phyloP scores from a whole-genome alignment of 805 yeast species.

The Candida oleophila region DNA sequence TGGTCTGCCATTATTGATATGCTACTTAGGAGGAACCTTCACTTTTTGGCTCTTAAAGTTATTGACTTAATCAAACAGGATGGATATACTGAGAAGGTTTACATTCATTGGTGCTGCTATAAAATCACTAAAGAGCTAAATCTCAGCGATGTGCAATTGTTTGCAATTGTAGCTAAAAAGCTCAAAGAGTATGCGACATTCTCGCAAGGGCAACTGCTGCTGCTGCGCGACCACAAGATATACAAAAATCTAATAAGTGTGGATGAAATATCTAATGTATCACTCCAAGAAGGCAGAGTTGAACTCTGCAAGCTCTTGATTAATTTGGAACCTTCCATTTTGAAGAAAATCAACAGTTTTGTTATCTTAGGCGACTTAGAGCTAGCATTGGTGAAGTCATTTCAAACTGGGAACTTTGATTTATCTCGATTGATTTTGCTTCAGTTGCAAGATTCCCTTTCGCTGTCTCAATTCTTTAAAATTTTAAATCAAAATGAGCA shows the following conservation, averaged over 20 bases:
- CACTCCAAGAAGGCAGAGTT: slow-evolving; percentile 79
- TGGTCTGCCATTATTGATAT: slow-evolving; percentile 54
- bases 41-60: slow-evolving; percentile 62
- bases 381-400: slow-evolving; percentile 65
- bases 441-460: slow-evolving; percentile 51
- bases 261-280: slow-evolving; percentile 58
- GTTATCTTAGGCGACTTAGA: slow-evolving; percentile 71
- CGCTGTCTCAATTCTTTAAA: slow-evolving; percentile 68
- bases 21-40: slow-evolving; percentile 58
- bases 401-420: slow-evolving; percentile 60
- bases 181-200: slow-evolving; percentile 24
- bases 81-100: slow-evolving; percentile 43
- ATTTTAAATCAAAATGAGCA: slow-evolving; percentile 51
- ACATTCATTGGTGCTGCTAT: slow-evolving; percentile 76
- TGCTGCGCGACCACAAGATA: neutral
- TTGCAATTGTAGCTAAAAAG: slow-evolving; percentile 46
- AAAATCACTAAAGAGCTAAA: slow-evolving; percentile 58
- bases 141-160: slow-evolving; percentile 59
- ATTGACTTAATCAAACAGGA: slow-evolving; percentile 48
- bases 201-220: slow-evolving; percentile 13
- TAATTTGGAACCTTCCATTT: slow-evolving; percentile 63
- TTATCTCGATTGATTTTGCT: slow-evolving; percentile 58
- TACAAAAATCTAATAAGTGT: slow-evolving; percentile 47
- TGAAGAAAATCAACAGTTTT: slow-evolving; percentile 56
- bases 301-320: slow-evolving; percentile 66